Conservation (phyloP, 306 rosid genomes). For the Cucumis sativus region Cucumber_9930_V3 NC_026660.2:26553501-26554000, state of each 20-base stretch:
- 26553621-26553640: not conserved
- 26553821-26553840: conserved; percentile 17
- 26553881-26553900: conserved; percentile 59
- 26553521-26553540: not conserved
- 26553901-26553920: conserved; percentile 59
- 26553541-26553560: not conserved
- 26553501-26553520: not conserved
- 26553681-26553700: not conserved
- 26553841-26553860: conserved; percentile 45
- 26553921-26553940: conserved; percentile 77
- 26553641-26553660: not conserved
- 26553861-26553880: conserved; percentile 49
- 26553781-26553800: conserved; percentile 10
- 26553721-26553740: not conserved
- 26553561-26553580: not conserved
- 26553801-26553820: conserved; percentile 31
- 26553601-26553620: not conserved
- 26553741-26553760: not conserved
- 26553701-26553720: not conserved
- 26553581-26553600: not conserved
- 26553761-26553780: conserved; percentile 2
- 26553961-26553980: conserved; percentile 77
- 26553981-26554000: conserved; percentile 76
- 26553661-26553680: not conserved
- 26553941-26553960: conserved; percentile 71